phyloP scores from a whole-genome alignment of 306 rosid genomes.

The Fagus sylvatica region DNA sequence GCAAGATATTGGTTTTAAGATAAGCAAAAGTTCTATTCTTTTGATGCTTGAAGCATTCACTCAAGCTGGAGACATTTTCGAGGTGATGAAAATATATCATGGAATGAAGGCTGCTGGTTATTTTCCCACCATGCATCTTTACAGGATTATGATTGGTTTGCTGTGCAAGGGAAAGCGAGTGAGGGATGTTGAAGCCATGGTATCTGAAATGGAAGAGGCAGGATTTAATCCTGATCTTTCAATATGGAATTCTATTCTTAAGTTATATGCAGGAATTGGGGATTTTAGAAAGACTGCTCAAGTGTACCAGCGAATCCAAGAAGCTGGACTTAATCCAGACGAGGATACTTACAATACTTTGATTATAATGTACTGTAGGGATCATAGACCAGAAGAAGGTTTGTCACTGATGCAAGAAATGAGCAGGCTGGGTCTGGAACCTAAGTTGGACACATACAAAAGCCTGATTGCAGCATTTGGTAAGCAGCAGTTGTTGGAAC shows the following conservation, averaged over 20 bases:
- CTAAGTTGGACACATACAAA: constrained; percentile 78
- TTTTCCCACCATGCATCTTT: constrained; percentile 84
- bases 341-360: constrained; percentile 78
- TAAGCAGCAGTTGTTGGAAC: constrained; percentile 61
- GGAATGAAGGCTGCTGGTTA: constrained; percentile 98
- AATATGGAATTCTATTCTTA: constrained; percentile 73
- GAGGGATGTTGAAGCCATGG: constrained; percentile 80
- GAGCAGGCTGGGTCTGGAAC: constrained; percentile 73
- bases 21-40: constrained; percentile 84
- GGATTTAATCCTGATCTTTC: constrained; percentile 85
- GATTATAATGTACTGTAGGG: constrained; percentile 84
- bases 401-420: constrained; percentile 74
- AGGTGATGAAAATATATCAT: constrained; percentile 83
- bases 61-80: constrained; percentile 75
- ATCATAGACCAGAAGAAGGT: constrained; percentile 88
- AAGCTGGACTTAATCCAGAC: constrained; percentile 67
- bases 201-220: constrained; percentile 78
- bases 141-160: constrained; percentile 72
- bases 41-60: constrained; percentile 91
- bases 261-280: constrained; percentile 63
- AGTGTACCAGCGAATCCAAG: constrained; percentile 65
- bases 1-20: constrained; percentile 92
- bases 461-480: constrained; percentile 86
- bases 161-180: constrained; percentile 68
- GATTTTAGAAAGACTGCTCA: constrained; percentile 63